Base-by-base conservation (phyloP, 2,329 filamentous ascomycete genomes). In the Cryphonectria radicalis region DNA sequence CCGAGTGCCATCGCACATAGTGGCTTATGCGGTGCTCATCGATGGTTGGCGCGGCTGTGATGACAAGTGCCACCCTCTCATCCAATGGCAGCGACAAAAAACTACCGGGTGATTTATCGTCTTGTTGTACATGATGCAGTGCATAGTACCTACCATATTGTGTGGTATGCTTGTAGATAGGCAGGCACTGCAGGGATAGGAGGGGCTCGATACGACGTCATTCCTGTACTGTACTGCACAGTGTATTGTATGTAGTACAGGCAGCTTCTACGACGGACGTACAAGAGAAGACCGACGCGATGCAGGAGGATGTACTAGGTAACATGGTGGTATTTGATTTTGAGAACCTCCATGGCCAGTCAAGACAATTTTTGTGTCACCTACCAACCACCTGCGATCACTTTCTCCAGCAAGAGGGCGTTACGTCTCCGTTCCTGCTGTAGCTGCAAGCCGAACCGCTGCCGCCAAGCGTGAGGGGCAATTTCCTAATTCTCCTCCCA, bases 1-100 rank as follows among this genome's bases (percentile, higher is more conserved):
- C 68, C 60, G 65, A 70, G 64, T 53, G 25, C 32, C 59, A 65
- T 59, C 25, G 35, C 67, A 65, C n/a, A 55, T 14, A 60, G 53
- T 28, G 67, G 55, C 59, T 57, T 25, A 19, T 32, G 25, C 55
- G 42, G 64, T 46, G 65, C 59, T 62, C 35, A 62, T 25, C 32
- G 62, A 13, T 65, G 68, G 64, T 66, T 65, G 71, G 64, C 46
- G 68, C 64, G 68, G 64, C 40, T 65, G 60, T 22, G 6, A 22
- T n/a, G 17, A 32, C 35, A 40, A 37, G 22, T 67, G 50, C 42
- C 63, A 32, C 28, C 13, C n/a, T 4, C 22, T 50, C 46, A 50
- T 50, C 17, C 13, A 53, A 25, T 22, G 25, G 22, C 43, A 25
- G 13, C 46, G 22, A 37, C 7, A n/a, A n/a, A 57, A 35, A 66